Evolutionary conservation across 1,284 basidiomycete genomes (phyloP), one percentile per base, ranked within the genome.

Genomic region (Puccinia triticina): DNA sequence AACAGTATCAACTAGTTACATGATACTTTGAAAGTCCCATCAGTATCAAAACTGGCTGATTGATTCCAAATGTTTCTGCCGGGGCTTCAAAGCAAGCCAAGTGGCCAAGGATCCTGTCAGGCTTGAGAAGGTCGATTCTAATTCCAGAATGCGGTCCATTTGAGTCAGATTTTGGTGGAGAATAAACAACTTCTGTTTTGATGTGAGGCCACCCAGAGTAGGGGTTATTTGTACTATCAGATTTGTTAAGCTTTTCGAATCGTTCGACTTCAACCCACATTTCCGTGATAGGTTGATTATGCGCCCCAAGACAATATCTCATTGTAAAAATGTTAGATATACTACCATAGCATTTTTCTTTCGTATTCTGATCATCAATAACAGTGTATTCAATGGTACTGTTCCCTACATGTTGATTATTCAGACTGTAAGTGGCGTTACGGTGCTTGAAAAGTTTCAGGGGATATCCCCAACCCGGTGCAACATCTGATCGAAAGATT

Each of bases 181-280:
- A 40, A 67, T 67, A 67, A 4, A 67, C 37, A 43, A 67, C 34
- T n/a, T 21, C 16, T 43, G 64, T 67, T 67, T 67, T 40, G 11
- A 43, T n/a, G 64, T 67, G 64, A 40, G 64, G 64, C 64, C 64
- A 67, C 12, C 37, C 34, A 67, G 37, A 43, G 40, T 43, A 67
- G 40, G 64, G 64, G n/a, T 43, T 21, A 34, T 43, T 67, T 43
- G 12, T 5, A 21, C 21, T 40, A 18, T 67, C 64, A 40, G 21
- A 67, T 23, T 40, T n/a, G 21, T 43, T 18, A n/a, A 67, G 64
- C 2, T 67, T 40, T 67, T 43, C 10, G 23, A 67, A 67, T 32
- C 64, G 34, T 43, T 43, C 1, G 1, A 67, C 37, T 67, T 67
- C 64, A 67, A 67, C 21, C 37, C 64, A 67, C 40, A 43, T 67